Base-by-base conservation (phyloP, 352 stramenopile species). In the Globisporangium spiculum region DNA sequence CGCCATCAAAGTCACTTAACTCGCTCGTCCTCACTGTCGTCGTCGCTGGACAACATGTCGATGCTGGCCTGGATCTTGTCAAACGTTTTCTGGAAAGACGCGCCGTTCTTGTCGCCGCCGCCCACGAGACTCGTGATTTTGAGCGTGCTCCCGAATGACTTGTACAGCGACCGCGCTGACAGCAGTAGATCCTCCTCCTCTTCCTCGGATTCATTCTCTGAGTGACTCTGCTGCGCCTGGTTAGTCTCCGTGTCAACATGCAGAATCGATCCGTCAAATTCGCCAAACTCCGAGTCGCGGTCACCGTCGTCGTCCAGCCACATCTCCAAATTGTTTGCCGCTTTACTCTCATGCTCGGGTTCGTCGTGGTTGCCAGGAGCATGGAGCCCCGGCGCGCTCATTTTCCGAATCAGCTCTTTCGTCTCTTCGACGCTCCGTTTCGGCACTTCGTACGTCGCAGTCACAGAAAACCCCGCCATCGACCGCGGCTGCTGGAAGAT, bases 61-160 rank as follows among this genome's bases (percentile, higher is more conserved):
- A 91, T 78, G 55, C 75, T 79, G 50, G 82, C 74, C 62, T 91
- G 82, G 54, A 91, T 84, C 63, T 90, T 71, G 34, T 75, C 78
- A 24, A 91, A 84, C 20, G 74, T 84, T 32, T 77, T 81, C 68
- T 86, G 80, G 52, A 90, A 85, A 30, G 56, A 69, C 34, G 79
- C 63, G 38, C 68, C 61, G 64, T 86, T 79, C 54, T 74, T 36
- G 38, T 53, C 36, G 14, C 71, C 66, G 30, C 75, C 75, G 26
- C 80, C 78, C 16, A 78, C 76, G 9, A 87, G 67, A 4, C 70
- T 69, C 22, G 72, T 82, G 50, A 90, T 72, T 62, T 84, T 74
- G 34, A 79, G 77, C 16, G 80, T 78, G 75, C 77, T 84, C 24
- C 83, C 77, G 14, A 82, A 84, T 32, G 66, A 65, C 27, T 79